phyloP scores from a whole-genome alignment of 1,284 basidiomycete species.

The Retiboletus flavoniger region DNA sequence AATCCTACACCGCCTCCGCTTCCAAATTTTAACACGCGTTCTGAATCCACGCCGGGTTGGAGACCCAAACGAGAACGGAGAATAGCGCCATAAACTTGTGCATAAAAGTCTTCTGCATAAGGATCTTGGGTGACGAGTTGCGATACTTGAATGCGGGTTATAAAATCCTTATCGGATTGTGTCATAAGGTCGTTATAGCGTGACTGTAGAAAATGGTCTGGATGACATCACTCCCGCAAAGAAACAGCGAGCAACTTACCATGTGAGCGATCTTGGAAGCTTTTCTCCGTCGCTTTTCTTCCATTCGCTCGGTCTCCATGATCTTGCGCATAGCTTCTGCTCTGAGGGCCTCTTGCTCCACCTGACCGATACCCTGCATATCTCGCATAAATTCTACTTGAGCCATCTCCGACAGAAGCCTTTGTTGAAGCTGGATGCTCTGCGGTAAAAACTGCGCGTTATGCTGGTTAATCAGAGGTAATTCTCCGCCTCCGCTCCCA shows the following conservation, averaged over 20 bases:
- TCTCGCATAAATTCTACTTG: slow-evolving; percentile 66
- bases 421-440: slow-evolving; percentile 69
- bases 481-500: slow-evolving; percentile 17
- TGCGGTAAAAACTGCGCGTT: slow-evolving; percentile 52
- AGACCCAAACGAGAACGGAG: slow-evolving; percentile 75
- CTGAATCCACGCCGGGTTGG: slow-evolving; percentile 53
- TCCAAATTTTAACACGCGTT: slow-evolving; percentile 80
- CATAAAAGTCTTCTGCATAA: slow-evolving; percentile 97
- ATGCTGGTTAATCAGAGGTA: slow-evolving; percentile 44
- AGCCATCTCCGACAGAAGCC: slow-evolving; percentile 67
- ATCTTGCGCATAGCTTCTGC: slow-evolving; percentile 84
- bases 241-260: slow-evolving; percentile 42
- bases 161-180: slow-evolving; percentile 99
- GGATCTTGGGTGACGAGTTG: slow-evolving; percentile 96
- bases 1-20: slow-evolving; percentile 82
- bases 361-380: slow-evolving; percentile 54
- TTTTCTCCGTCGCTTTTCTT: slow-evolving; percentile 76
- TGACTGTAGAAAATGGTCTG: slow-evolving; percentile 51
- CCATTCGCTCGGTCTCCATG: slow-evolving; percentile 81
- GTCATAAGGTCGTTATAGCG: slow-evolving; percentile 99
- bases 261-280: slow-evolving; percentile 85
- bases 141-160: slow-evolving; percentile 98
- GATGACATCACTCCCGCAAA: neutral
- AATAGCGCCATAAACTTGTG: slow-evolving; percentile 90
- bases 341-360: slow-evolving; percentile 67